Percentiles rank a stretch among this genome's conserved stretches.
Evolutionary conservation across 2,329 filamentous ascomycete genomes (phyloP).

Genomic region (Graphilbum ipis-grandicollis): DNA sequence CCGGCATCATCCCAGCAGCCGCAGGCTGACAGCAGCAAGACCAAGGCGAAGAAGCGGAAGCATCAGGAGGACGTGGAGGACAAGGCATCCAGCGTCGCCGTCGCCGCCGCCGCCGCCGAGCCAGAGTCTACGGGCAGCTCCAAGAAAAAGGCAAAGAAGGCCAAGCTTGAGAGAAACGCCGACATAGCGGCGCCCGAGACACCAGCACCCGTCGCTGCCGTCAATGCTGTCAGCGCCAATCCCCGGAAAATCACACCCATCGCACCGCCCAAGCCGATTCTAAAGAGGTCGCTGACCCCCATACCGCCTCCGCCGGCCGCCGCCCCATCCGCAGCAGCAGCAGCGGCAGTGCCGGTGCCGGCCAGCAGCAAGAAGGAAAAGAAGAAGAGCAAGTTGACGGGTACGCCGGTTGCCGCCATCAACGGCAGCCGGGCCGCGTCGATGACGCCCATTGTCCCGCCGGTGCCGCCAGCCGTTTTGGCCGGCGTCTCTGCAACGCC

Average conservation of each 20-base stretch:
- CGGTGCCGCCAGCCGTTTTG: neutral
- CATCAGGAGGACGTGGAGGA: neutral
- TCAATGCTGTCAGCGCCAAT: neutral
- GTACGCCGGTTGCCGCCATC: slow-evolving; percentile 1
- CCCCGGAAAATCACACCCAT: neutral
- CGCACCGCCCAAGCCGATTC: neutral
- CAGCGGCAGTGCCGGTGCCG: neutral
- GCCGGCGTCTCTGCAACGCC: neutral
- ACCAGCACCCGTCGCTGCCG: neutral
- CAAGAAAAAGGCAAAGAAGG: slow-evolving; percentile 13
- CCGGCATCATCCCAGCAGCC: too few species aligned
- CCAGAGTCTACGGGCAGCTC: slow-evolving; percentile 6
- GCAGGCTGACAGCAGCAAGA: neutral
- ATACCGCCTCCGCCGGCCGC: neutral
- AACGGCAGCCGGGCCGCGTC: neutral
- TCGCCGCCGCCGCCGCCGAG: neutral
- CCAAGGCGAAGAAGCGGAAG: slow-evolving; percentile 13
- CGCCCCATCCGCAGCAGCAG: neutral
- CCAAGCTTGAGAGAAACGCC: slow-evolving; percentile 3
- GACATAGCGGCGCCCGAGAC: slow-evolving; percentile 1
- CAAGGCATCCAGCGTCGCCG: slow-evolving; percentile 6
- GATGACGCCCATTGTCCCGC: slow-evolving; percentile 12
- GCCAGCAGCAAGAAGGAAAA: slow-evolving; percentile 5
- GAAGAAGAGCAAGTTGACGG: slow-evolving; percentile 6
- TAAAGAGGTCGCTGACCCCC: neutral